These are phyloP conservation scores for Clavariopsis aquatica DNA, from an alignment of 495 filamentous ascomycete species.

Conservation along the genomic window DNA sequence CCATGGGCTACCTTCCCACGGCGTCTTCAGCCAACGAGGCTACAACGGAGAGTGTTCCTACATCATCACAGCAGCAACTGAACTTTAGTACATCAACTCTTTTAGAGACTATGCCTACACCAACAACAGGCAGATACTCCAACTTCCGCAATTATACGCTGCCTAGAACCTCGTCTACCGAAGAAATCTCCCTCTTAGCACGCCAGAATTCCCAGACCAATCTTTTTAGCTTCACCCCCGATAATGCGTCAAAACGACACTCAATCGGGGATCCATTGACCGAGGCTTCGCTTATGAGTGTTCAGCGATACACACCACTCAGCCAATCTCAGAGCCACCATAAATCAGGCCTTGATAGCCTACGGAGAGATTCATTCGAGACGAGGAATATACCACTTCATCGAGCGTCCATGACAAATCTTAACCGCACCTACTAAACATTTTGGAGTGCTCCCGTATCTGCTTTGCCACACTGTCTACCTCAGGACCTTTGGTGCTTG, in stretches of 20 bases:
- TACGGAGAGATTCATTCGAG: slow-evolving; percentile 33
- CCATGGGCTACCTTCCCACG: slow-evolving; percentile 14
- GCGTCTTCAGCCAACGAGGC: slow-evolving; percentile 1
- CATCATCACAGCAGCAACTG: slow-evolving; percentile 5
- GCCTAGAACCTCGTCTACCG: slow-evolving; percentile 21
- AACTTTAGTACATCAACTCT: slow-evolving; percentile 25
- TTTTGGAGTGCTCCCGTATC: too few species aligned
- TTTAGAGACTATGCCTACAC: slow-evolving; percentile 18
- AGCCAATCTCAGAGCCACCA: slow-evolving; percentile 30
- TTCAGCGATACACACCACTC: slow-evolving; percentile 35
- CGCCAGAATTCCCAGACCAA: slow-evolving; percentile 27
- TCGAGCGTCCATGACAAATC: slow-evolving; percentile 10
- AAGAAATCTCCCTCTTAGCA: slow-evolving; percentile 8
- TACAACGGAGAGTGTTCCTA: slow-evolving; percentile 2
- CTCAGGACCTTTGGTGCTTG: not conserved
- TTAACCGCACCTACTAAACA: slow-evolving; percentile 9
- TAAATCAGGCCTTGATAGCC: slow-evolving; percentile 13
- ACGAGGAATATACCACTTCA: slow-evolving; percentile 3
- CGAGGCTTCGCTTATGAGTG: slow-evolving; percentile 33
- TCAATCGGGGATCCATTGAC: slow-evolving; percentile 12
- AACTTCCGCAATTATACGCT: slow-evolving; percentile 30
- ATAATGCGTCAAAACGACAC: slow-evolving; percentile 14
- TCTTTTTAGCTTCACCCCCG: slow-evolving; percentile 28
- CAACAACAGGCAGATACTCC: slow-evolving; percentile 18
- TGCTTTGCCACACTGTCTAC: not conserved